Evolutionary conservation across 345 rosid genomes (phyloP).

Genomic region (Salix exigua): DNA sequence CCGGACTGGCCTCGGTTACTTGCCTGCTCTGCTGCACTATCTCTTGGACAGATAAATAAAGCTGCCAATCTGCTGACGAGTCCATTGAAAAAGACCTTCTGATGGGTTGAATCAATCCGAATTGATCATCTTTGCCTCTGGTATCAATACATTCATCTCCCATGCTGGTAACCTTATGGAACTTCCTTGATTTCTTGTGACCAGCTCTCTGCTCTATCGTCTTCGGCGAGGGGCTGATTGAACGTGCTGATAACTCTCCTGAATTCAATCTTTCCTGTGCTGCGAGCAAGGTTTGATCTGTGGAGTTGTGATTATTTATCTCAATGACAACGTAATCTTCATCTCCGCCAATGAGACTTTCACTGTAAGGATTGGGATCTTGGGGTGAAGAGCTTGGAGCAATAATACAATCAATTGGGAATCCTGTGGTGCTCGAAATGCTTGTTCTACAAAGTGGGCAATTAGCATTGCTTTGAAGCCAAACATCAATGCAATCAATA

Average conservation of each 20-base stretch:
- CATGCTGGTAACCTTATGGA: slow-evolving; percentile 60
- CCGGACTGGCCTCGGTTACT: slow-evolving; percentile 36
- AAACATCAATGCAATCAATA: slow-evolving; percentile 83
- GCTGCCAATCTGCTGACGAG: slow-evolving; percentile 60
- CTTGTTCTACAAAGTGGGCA: slow-evolving; percentile 86
- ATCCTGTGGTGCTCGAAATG: slow-evolving; percentile 44
- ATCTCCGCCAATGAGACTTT: slow-evolving; percentile 34
- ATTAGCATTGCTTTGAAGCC: slow-evolving; percentile 88
- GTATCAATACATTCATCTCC: slow-evolving; percentile 80
- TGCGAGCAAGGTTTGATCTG: slow-evolving; percentile 28
- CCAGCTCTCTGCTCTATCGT: slow-evolving; percentile 36
- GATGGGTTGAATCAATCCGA: slow-evolving; percentile 57
- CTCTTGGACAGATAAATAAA: slow-evolving; percentile 56
- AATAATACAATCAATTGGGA: slow-evolving; percentile 27
- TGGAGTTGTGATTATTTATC: slow-evolving; percentile 33
- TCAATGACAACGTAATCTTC: slow-evolving; percentile 76
- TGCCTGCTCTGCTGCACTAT: slow-evolving; percentile 41
- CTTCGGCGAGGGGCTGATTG: slow-evolving; percentile 34
- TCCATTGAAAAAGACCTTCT: slow-evolving; percentile 92
- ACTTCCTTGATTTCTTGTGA: slow-evolving; percentile 38
- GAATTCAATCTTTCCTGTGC: slow-evolving; percentile 47
- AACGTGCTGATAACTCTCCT: slow-evolving; percentile 18
- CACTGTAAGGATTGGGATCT: slow-evolving; percentile 34
- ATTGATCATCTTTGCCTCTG: slow-evolving; percentile 53
- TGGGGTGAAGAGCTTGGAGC: slow-evolving; percentile 49